phyloP scores from a whole-genome alignment of 2,329 filamentous ascomycete genomes.

The Botryotinia globosa region DNA sequence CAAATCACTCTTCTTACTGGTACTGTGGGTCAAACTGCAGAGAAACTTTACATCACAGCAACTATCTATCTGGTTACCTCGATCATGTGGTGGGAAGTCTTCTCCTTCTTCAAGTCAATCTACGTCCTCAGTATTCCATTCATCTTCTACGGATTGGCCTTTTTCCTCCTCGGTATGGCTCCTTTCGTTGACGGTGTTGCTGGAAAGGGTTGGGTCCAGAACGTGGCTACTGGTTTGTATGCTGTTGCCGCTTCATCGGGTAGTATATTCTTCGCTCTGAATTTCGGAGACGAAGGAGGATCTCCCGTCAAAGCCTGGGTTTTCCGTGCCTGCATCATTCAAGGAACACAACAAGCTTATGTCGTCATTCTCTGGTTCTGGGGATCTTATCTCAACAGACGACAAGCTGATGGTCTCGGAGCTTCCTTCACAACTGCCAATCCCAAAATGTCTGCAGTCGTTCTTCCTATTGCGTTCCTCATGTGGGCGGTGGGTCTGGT shows the following conservation, averaged over 20 bases:
- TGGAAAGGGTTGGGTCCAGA: constrained; percentile 47
- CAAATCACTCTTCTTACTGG: constrained; percentile 67
- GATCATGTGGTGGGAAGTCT: constrained; percentile 60
- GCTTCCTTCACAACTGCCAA: constrained; percentile 45
- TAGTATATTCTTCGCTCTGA: constrained; percentile 63
- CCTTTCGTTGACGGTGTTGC: constrained; percentile 47
- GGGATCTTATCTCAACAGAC: constrained; percentile 48
- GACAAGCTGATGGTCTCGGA: constrained; percentile 18
- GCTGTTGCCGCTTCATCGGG: constrained; percentile 61
- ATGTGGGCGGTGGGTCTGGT: constrained; percentile 55
- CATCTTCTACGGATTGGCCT: constrained; percentile 57
- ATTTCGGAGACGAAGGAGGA: constrained; percentile 63
- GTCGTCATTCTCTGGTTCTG: constrained; percentile 65
- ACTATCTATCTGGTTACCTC: constrained; percentile 57
- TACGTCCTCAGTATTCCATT: constrained; percentile 50
- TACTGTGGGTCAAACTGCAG: constrained; percentile 56
- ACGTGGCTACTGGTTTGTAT: constrained; percentile 60
- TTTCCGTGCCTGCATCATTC: constrained; percentile 63
- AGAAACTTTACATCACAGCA: constrained; percentile 59
- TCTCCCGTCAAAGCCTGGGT: constrained; percentile 63
- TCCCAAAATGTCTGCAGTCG: constrained; percentile 47
- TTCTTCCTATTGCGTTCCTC: constrained; percentile 55
- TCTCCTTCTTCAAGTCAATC: constrained; percentile 55
- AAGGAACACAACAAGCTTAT: constrained; percentile 66
- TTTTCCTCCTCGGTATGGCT: constrained; percentile 60